phyloP scores from a whole-genome alignment of 2,329 filamentous ascomycete genomes.

The Dactylellina sp. region DNA sequence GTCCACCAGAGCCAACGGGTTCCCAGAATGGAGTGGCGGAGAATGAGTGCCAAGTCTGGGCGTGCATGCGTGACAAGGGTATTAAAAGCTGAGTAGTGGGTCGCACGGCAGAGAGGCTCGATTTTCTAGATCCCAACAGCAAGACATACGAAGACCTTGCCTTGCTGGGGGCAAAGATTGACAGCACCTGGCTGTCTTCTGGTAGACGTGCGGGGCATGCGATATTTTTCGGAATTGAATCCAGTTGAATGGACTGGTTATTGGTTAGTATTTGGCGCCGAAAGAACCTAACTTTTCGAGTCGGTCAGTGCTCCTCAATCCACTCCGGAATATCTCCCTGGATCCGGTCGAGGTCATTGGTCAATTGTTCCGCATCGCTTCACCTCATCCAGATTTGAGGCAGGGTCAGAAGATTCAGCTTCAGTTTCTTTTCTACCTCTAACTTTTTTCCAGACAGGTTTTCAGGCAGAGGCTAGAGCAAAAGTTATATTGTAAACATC shows the following conservation, averaged over 20 bases:
- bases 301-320: background rate
- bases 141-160: background rate
- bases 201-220: conserved; percentile 10
- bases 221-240: conserved; percentile 4
- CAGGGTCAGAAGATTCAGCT: no score
- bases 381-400: no score
- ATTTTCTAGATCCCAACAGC: conserved; percentile 16
- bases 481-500: background rate
- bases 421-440: no score
- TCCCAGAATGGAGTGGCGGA: conserved; percentile 6
- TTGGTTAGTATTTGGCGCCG: background rate
- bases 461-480: no score
- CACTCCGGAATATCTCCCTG: conserved; percentile 7
- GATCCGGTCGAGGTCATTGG: background rate
- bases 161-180: background rate
- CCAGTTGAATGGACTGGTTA: background rate
- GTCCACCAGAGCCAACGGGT: conserved; percentile 31
- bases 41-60: conserved; percentile 28
- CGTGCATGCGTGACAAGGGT: conserved; percentile 25
- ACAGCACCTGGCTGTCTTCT: conserved; percentile 4
- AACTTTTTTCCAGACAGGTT: no score
- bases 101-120: conserved; percentile 42
- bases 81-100: conserved; percentile 45
- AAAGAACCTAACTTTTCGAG: background rate
- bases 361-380: conserved; percentile 1